Percentiles rank a stretch among this genome's conserved stretches.
These are phyloP conservation scores for Xylaria sp. DNA, from an alignment of 2,329 filamentous ascomycete genomes.

Conservation along the genomic window DNA sequence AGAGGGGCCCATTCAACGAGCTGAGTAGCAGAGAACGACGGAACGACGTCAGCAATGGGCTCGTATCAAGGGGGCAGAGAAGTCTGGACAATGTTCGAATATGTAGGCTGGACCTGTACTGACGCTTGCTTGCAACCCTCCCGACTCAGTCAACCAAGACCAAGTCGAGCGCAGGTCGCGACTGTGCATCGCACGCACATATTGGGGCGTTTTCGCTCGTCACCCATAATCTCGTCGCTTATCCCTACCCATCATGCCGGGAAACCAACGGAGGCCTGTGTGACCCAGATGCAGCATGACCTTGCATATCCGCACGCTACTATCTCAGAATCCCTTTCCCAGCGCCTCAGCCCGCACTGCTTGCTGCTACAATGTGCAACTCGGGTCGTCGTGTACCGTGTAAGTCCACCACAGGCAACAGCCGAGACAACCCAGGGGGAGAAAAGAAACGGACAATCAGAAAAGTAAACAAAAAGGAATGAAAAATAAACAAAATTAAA, in stretches of 20 bases:
- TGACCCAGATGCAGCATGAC: conserved; percentile 24
- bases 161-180: neutral
- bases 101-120: neutral
- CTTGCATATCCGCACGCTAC: conserved; percentile 25
- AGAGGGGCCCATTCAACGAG: neutral
- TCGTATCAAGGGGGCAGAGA: neutral
- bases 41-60: conserved; percentile 1
- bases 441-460: neutral
- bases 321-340: conserved; percentile 18
- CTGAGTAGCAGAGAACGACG: neutral
- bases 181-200: conserved; percentile 6
- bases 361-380: neutral
- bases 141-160: neutral
- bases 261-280: conserved; percentile 22
- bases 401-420: neutral
- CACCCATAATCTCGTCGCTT: conserved; percentile 14
- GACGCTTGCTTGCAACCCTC: neutral
- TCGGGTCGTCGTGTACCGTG: neutral
- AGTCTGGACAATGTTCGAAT: neutral
- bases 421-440: too few species aligned
- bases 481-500: neutral
- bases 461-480: neutral
- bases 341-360: conserved; percentile 13
- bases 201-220: conserved; percentile 20
- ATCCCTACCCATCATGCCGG: conserved; percentile 30